Conservation (phyloP, 345 rosid species). For the Murraya koenigii region DNA sequence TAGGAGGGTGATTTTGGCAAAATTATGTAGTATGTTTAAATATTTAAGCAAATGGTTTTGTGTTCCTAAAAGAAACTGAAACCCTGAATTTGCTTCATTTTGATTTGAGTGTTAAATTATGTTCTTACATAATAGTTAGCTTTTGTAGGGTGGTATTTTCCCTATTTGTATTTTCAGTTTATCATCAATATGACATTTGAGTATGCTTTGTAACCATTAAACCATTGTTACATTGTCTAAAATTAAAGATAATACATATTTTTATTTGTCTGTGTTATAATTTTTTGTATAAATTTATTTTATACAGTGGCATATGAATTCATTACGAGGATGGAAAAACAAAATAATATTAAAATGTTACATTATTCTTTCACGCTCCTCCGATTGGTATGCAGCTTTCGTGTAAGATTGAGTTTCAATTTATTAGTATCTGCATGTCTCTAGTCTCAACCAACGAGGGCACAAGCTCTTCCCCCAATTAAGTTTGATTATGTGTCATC, state of each 20-base stretch:
- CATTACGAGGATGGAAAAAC: too few species aligned
- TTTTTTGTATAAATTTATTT: neutral
- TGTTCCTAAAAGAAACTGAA: conserved; percentile 6
- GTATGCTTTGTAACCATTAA: conserved; percentile 20
- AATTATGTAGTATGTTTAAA: conserved; percentile 11
- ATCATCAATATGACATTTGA: conserved; percentile 2
- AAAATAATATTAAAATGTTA: neutral
- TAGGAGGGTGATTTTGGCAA: conserved; percentile 11
- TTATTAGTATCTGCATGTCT: neutral
- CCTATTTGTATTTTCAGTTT: neutral
- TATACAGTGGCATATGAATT: too few species aligned
- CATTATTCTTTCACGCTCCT: neutral
- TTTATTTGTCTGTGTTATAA: too few species aligned
- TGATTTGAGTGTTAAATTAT: neutral
- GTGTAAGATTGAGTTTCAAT: neutral
- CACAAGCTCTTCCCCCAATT: too few species aligned
- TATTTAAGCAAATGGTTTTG: conserved; percentile 12
- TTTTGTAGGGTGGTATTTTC: neutral
- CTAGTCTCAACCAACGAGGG: neutral
- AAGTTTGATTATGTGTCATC: too few species aligned
- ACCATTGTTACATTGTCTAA: conserved; percentile 24
- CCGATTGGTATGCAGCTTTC: neutral
- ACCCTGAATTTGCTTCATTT: conserved; percentile 7
- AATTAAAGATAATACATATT: conserved; percentile 12
- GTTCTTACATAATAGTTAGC: neutral